Evolutionary conservation across 2,329 filamentous ascomycete species (phyloP).

Genomic region (Pseudogymnoascus sp.): DNA sequence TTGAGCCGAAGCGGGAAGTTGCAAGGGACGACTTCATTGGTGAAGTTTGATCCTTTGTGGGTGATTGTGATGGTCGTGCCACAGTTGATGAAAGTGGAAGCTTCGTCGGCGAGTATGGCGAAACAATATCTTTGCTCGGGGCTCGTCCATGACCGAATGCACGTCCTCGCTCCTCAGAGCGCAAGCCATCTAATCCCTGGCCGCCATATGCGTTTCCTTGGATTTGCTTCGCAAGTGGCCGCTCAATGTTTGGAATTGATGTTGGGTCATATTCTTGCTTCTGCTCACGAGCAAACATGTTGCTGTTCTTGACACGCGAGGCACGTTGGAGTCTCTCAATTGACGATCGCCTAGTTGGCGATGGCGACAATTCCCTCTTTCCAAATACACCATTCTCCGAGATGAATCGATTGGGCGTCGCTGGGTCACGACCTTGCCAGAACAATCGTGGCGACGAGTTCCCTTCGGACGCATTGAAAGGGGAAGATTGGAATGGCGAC

Average conservation of each 20-base stretch:
- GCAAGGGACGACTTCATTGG: constrained; percentile 88
- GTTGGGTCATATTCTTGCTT: constrained; percentile 88
- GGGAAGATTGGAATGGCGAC: constrained; percentile 80
- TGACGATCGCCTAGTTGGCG: constrained; percentile 74
- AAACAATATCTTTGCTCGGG: constrained; percentile 55
- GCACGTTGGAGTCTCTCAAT: constrained; percentile 93
- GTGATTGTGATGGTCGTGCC: constrained; percentile 35
- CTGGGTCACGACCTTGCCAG: constrained; percentile 73
- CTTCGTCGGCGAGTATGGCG: constrained; percentile 41
- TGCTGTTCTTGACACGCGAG: constrained; percentile 95
- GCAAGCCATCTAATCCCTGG: constrained; percentile 45
- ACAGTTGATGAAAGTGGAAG: constrained; percentile 33
- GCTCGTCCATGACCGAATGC: constrained; percentile 40
- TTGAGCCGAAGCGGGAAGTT: constrained; percentile 54
- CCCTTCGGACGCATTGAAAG: constrained; percentile 49
- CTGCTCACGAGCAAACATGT: constrained; percentile 87
- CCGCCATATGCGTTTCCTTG: constrained; percentile 65
- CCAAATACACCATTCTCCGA: constrained; percentile 61
- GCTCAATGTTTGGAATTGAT: constrained; percentile 68
- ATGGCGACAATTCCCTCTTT: constrained; percentile 53
- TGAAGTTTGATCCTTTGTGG: constrained; percentile 65
- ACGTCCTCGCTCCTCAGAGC: constrained; percentile 40
- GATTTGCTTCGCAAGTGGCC: constrained; percentile 66
- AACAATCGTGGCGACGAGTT: constrained; percentile 75
- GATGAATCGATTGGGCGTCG: constrained; percentile 55